These are phyloP conservation scores for Wickerhamomyces pijperi DNA, from an alignment of 805 yeast genomes.

Conservation along the genomic window DNA sequence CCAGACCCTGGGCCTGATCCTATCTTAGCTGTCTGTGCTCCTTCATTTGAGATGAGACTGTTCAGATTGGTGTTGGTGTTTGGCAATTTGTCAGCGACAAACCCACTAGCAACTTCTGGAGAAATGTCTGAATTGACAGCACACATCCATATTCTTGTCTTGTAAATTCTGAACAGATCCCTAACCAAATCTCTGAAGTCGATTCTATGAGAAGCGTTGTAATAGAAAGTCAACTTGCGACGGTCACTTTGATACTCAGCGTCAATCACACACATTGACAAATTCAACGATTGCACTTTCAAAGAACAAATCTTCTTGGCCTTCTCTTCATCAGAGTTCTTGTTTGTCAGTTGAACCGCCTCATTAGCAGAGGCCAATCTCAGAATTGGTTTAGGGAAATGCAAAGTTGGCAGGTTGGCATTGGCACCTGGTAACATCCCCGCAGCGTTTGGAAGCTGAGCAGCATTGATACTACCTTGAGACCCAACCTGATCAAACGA, in stretches of 20 bases:
- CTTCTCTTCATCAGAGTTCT: slow-evolving; percentile 62
- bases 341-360: slow-evolving; percentile 46
- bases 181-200: slow-evolving; percentile 69
- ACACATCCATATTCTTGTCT: slow-evolving; percentile 79
- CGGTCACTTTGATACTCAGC: slow-evolving; percentile 79
- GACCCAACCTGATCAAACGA: slow-evolving; percentile 12
- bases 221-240: slow-evolving; percentile 65
- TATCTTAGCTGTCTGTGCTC: too few relatives aligned
- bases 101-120: background rate
- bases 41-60: too few relatives aligned
- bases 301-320: slow-evolving; percentile 28
- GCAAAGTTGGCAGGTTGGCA: slow-evolving; percentile 13
- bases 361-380: slow-evolving; percentile 71
- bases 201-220: slow-evolving; percentile 53
- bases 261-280: slow-evolving; percentile 47
- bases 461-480: background rate
- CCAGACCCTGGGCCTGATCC: too few relatives aligned
- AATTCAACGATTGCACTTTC: slow-evolving; percentile 13
- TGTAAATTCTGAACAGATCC: slow-evolving; percentile 63
- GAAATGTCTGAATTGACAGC: slow-evolving; percentile 33
- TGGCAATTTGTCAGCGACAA: too few relatives aligned
- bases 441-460: background rate
- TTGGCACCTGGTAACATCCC: background rate
- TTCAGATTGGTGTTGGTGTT: too few relatives aligned
- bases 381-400: slow-evolving; percentile 61